These are phyloP conservation scores for Chrysanthemum lavandulifolium DNA, from an alignment of 129 eudicot species.

Conservation along the genomic window DNA sequence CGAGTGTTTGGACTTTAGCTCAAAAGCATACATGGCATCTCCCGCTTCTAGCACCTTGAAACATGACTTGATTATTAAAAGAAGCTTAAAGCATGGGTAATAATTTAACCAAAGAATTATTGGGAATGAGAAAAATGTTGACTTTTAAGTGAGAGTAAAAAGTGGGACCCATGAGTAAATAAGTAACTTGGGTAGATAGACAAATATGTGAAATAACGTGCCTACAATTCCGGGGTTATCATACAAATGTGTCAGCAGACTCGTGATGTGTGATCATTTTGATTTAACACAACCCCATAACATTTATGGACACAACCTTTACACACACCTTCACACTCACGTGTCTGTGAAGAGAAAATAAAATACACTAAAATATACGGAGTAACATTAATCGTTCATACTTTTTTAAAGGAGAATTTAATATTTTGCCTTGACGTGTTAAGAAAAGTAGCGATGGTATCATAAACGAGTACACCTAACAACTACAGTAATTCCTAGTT, in stretches of 20 bases:
- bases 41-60: background rate
- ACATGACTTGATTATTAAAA: background rate
- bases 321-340: slow-evolving; percentile 19
- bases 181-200: slow-evolving; percentile 19
- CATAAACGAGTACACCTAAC: too few relatives aligned
- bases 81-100: too few relatives aligned
- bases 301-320: slow-evolving; percentile 1
- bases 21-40: too few relatives aligned
- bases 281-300: slow-evolving; percentile 4
- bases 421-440: too few relatives aligned
- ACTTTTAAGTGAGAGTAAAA: slow-evolving; percentile 13
- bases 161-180: background rate
- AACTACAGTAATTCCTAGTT: too few relatives aligned
- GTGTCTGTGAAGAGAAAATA: background rate
- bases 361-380: background rate
- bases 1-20: too few relatives aligned
- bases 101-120: background rate
- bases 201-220: slow-evolving; percentile 32
- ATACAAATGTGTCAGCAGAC: slow-evolving; percentile 37
- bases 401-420: too few relatives aligned
- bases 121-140: slow-evolving; percentile 21
- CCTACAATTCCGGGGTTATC: slow-evolving; percentile 28
- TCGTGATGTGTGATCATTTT: slow-evolving; percentile 39
- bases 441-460: too few relatives aligned
- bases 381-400: too few relatives aligned